These are phyloP conservation scores for Aureobasidium zeae DNA, from an alignment of 2,329 filamentous ascomycete genomes.

Conservation along the genomic window DNA sequence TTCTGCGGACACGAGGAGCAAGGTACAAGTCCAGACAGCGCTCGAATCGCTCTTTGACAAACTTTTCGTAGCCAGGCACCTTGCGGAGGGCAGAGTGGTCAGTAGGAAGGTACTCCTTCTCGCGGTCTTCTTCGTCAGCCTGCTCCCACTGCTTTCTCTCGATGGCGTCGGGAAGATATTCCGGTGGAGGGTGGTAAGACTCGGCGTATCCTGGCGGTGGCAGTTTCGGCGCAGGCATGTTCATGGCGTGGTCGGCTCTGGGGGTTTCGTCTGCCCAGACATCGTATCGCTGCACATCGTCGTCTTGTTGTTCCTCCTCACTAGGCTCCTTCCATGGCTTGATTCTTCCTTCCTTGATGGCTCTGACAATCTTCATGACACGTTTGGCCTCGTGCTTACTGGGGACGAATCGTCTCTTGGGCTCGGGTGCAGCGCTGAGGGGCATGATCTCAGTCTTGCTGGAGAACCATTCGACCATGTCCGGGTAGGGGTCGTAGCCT, in stretches of 20 bases:
- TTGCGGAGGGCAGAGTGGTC: constrained; percentile 77
- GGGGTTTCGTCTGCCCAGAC: constrained; percentile 91
- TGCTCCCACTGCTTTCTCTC: constrained; percentile 82
- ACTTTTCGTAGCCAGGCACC: constrained; percentile 80
- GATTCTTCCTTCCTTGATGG: constrained; percentile 89
- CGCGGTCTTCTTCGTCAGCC: constrained; percentile 78
- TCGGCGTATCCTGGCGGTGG: constrained; percentile 89
- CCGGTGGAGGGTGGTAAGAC: constrained; percentile 90
- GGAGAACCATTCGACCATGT: constrained; percentile 90
- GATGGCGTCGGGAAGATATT: constrained; percentile 80
- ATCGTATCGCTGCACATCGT: constrained; percentile 70
- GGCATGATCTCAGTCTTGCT: constrained; percentile 84
- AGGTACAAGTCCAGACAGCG: constrained; percentile 91
- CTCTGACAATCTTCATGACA: constrained; percentile 93
- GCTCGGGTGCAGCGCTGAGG: constrained; percentile 85
- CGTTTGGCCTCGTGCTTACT: constrained; percentile 96
- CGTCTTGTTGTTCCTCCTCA: constrained; percentile 55
- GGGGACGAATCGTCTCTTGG: constrained; percentile 88
- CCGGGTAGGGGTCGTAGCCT: constrained; percentile 85
- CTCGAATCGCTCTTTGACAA: constrained; percentile 94
- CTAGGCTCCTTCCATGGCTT: constrained; percentile 74
- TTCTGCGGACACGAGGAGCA: constrained; percentile 82
- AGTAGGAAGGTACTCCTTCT: constrained; percentile 77
- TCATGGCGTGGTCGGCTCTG: constrained; percentile 78
- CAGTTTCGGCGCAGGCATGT: constrained; percentile 87